Evolutionary conservation across 2,329 filamentous ascomycete species (phyloP), one percentile per base, ranked within the genome.

Genomic region (Thelonectria olida): DNA sequence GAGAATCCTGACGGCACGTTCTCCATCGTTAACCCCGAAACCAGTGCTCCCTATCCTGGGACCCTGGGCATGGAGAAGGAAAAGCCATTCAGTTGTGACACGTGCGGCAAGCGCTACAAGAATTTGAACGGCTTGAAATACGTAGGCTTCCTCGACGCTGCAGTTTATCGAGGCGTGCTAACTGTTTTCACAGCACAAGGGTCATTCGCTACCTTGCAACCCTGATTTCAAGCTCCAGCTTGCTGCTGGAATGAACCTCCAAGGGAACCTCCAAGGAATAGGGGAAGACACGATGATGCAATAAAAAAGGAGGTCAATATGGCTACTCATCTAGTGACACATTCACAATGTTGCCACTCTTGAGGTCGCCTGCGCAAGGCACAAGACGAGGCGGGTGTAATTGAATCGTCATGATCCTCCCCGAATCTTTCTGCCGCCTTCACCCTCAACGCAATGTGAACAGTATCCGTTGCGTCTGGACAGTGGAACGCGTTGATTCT

Each of bases 11-110:
- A 99, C 73, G 96, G 96, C 52, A 97, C 96, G 2, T 98, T 97
- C 75, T 98, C 95, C 0, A 99, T 99, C 68, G 95, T 99, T 52
- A 97, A 99, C 71, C 96, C 96, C 0, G 92, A 97, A 74, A 98
- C 96, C 0, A 96, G 92, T 25, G 88, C 93, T 1, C 96, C 96
- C 0, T 99, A 98, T 67, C 96, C 96, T 0, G 96, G 96, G 28
- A 98, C 96, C 1, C 83, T 97, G 34, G 96, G 96, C n/a, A 99
- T 99, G 96, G 96, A 99, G 80, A 99, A 98, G 78, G 95, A 98
- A 82, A 99, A 99, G 82, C 96, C 96, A 3, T 98, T 98, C 77
- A 94, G 94, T 74, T 99, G 96, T 78, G 94, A 98, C 67, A 91
- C 93, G 10, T 99, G 96, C 75, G 94, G 95, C 72, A 99, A 99